Percentiles rank a stretch among this genome's conserved stretches.
Evolutionary conservation across 305 asterid species (phyloP).

Genomic region (Caryopteris hybrid): DNA sequence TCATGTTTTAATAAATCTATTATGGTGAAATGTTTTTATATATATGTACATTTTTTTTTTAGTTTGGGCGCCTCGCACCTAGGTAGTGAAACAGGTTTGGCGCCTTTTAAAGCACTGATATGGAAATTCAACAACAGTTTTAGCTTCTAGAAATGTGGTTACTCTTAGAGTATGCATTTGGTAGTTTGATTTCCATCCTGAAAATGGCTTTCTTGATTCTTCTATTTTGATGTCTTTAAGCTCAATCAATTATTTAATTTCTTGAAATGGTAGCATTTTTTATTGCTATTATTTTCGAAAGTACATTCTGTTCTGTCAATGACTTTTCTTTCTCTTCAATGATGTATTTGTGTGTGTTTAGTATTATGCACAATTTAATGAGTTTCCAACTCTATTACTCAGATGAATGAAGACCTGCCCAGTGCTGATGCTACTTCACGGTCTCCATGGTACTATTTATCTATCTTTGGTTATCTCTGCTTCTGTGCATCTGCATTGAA

Average conservation of each 20-base stretch:
- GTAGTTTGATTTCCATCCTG: not conserved
- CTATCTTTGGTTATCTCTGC: slow-evolving; percentile 4
- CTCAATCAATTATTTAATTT: not conserved
- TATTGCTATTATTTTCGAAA: not conserved
- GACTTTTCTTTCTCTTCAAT: not conserved
- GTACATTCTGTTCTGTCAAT: not conserved
- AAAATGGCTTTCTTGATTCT: not conserved
- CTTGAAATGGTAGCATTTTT: not conserved
- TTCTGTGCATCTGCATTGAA: not conserved
- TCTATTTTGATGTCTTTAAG: not conserved
- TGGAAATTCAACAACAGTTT: slow-evolving; percentile 1
- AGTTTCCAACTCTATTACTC: slow-evolving; percentile 16
- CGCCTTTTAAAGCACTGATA: no score
- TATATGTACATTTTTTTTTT: no score
- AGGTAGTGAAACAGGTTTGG: no score
- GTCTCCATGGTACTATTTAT: slow-evolving; percentile 29
- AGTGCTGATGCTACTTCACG: slow-evolving; percentile 23
- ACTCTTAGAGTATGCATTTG: no score
- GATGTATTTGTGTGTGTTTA: not conserved
- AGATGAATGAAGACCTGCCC: slow-evolving; percentile 47
- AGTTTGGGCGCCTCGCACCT: no score
- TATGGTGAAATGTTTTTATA: no score
- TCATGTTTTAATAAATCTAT: no score
- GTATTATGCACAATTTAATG: not conserved
- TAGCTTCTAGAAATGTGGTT: not conserved